These are phyloP conservation scores for Stramenopiles sp. DNA, from an alignment of 352 stramenopile genomes.

Conservation along the genomic window DNA sequence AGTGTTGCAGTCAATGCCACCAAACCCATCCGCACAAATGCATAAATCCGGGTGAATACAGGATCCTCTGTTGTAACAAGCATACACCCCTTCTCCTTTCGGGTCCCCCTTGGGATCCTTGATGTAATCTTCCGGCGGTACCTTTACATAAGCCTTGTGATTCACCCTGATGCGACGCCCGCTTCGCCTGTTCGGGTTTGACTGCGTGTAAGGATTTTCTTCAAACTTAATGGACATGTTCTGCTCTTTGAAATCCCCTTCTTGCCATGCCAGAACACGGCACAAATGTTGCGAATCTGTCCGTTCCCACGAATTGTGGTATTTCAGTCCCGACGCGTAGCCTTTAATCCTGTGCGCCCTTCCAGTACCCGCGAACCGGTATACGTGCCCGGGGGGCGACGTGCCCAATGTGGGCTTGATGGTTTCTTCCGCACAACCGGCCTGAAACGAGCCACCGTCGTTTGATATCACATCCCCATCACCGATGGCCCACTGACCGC, in stretches of 20 bases:
- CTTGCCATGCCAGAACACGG: constrained; percentile 56
- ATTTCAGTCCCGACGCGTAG: constrained; percentile 11
- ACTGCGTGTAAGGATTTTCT: background rate
- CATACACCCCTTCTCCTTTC: constrained; percentile 72
- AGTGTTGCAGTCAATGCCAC: constrained; percentile 76
- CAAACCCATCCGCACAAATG: constrained; percentile 66
- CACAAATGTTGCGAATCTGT: constrained; percentile 41
- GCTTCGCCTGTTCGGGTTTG: background rate
- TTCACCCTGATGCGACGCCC: background rate
- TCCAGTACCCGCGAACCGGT: background rate
- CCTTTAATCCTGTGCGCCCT: constrained; percentile 1
- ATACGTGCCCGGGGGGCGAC: background rate
- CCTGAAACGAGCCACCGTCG: constrained; percentile 74
- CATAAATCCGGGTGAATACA: constrained; percentile 73
- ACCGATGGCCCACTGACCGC: constrained; percentile 14
- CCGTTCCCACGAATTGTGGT: constrained; percentile 28
- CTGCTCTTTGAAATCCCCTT: constrained; percentile 65
- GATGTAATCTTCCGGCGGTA: background rate
- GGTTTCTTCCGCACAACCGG: constrained; percentile 58
- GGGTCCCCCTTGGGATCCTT: background rate
- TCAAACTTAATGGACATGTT: background rate
- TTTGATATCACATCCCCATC: constrained; percentile 66
- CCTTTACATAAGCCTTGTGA: background rate
- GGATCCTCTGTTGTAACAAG: constrained; percentile 72
- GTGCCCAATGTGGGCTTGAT: background rate